phyloP scores from a whole-genome alignment of 768 basidiomycete genomes.

The Postia placenta region DNA sequence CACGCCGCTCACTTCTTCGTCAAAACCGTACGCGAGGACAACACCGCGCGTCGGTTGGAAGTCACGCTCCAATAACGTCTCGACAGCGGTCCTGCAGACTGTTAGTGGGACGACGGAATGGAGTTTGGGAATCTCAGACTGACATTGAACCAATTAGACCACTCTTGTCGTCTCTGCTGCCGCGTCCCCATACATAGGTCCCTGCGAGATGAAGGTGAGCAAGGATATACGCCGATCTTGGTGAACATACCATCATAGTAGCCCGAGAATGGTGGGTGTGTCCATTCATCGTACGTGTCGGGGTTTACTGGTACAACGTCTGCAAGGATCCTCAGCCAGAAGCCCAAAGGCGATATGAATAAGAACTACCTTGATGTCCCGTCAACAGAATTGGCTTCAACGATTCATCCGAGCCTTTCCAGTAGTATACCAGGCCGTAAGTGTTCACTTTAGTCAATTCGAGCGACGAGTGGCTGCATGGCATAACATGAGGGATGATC shows the following conservation, averaged over 20 bases:
- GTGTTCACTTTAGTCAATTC: slow-evolving; percentile 53
- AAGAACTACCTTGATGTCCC: slow-evolving; percentile 48
- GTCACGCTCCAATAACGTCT: slow-evolving; percentile 37
- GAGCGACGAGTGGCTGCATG: slow-evolving; percentile 43
- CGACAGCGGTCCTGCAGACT: slow-evolving; percentile 31
- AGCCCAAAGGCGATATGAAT: no score
- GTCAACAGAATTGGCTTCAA: slow-evolving; percentile 51
- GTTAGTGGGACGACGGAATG: no score
- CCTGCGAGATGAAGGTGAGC: no score
- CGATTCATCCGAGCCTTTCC: slow-evolving; percentile 43
- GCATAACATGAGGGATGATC: no score
- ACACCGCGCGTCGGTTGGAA: slow-evolving; percentile 41
- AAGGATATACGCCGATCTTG: no score
- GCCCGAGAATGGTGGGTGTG: slow-evolving; percentile 44
- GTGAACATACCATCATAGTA: slow-evolving; percentile 28
- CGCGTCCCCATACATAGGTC: slow-evolving; percentile 27
- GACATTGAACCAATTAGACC: slow-evolving; percentile 28
- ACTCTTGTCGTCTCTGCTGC: slow-evolving; percentile 30
- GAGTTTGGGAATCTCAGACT: slow-evolving; percentile 7
- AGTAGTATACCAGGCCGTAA: slow-evolving; percentile 55
- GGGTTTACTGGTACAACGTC: slow-evolving; percentile 50
- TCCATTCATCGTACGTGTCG: slow-evolving; percentile 39
- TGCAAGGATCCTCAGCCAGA: no score
- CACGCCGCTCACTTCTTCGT: slow-evolving; percentile 38
- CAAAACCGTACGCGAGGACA: slow-evolving; percentile 40